Evolutionary conservation across 345 rosid species (phyloP).

Genomic region (Melaleuca alternifolia): DNA sequence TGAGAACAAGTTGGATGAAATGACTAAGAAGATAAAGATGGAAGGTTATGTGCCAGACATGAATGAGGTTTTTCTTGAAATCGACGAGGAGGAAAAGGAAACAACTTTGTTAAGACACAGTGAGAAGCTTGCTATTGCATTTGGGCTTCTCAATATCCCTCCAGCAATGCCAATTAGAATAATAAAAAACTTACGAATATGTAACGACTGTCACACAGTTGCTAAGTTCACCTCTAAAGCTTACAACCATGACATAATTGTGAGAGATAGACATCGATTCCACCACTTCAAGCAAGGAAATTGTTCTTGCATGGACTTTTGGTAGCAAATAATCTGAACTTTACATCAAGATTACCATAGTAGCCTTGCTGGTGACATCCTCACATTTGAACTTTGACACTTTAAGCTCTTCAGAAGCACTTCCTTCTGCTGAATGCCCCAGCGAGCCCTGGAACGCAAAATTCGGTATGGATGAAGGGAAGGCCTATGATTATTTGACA

Average conservation of each 20-base stretch:
- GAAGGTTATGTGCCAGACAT: slow-evolving; percentile 39
- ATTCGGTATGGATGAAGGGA: not conserved
- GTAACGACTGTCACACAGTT: slow-evolving; percentile 31
- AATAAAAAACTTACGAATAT: slow-evolving; percentile 39
- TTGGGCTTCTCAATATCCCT: slow-evolving; percentile 24
- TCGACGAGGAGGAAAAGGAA: slow-evolving; percentile 51
- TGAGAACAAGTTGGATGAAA: slow-evolving; percentile 32
- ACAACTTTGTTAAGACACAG: slow-evolving; percentile 33
- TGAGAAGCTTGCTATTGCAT: slow-evolving; percentile 50
- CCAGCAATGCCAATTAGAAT: slow-evolving; percentile 33
- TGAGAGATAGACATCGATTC: slow-evolving; percentile 37
- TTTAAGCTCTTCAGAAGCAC: not conserved
- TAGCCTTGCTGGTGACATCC: not conserved
- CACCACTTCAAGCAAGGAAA: slow-evolving; percentile 37
- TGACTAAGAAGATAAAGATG: slow-evolving; percentile 22
- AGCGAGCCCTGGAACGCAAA: not conserved
- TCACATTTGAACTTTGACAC: not conserved
- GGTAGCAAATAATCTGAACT: slow-evolving; percentile 12
- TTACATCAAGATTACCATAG: not conserved
- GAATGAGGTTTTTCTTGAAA: slow-evolving; percentile 33
- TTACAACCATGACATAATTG: slow-evolving; percentile 32
- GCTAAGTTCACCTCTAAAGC: slow-evolving; percentile 31
- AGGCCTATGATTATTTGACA: not conserved
- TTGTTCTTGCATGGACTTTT: slow-evolving; percentile 37
- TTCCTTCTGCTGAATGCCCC: not conserved